Base-by-base conservation (phyloP, 805 yeast genomes). In the Yamadazyma nakazawae region DNA sequence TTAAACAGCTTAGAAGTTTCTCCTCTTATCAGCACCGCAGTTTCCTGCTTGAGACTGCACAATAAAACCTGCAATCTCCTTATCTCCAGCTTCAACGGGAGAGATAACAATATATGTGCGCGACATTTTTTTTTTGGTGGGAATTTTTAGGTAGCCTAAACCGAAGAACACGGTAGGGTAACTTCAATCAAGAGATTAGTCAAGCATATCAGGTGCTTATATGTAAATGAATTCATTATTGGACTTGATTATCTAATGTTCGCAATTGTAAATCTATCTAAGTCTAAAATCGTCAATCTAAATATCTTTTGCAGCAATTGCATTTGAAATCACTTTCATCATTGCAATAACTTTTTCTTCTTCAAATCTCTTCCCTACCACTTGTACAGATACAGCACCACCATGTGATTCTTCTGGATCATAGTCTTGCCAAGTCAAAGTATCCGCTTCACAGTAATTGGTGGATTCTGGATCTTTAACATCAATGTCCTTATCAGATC, bases 311-410 rank as follows among this genome's bases (percentile, higher is more conserved):
- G 21, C 37, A 21, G 24, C 37, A n/a, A 72, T 58, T 25, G 69
- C 47, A 34, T 67, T 66, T 24, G 57, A 64, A 36, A 73, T 54
- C 28, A 70, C 59, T 49, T 67, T 66, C 51, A 73, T 73, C 38
- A 70, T 75, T 37, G 75, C 76, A 38, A 78, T 74, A 39, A 76
- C 79, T 48, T 79, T 82, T 60, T 79, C 84, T 56, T 79, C 84
- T 43, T 63, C 66, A 55, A 77, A 78, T 57, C 83, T 68, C 64
- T 79, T 75, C 31, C 80, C 81, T 18, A 72, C 62, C 48, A 79
- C 64, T 60, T 79, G 84, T 53, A 78, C 68, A 30, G 72, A 72
- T 51, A 79, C 75, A 28, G 84, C 83, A 5, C 83, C 83, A 37
- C 75, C 80, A 40, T 61, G 61, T 48, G 74, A 72, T 46, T 69